A percentile compares a stretch with the other conserved stretches of the same genome.
Conservation (phyloP, 148 eudicot genomes). For the Gaultheria prostrata region DNA sequence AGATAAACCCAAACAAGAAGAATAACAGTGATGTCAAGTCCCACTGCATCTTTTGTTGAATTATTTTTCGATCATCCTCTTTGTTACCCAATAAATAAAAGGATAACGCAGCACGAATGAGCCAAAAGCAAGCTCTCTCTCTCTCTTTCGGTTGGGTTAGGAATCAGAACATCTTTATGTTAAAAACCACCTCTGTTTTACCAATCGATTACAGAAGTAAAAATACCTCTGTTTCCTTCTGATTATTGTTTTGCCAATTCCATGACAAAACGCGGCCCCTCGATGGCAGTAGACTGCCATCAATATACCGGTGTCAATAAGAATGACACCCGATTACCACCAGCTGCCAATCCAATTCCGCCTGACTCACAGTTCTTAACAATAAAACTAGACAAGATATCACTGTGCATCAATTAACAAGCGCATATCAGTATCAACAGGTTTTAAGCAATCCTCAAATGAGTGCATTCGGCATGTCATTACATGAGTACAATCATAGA, state of each 20-base stretch:
- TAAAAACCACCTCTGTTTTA: too few species aligned
- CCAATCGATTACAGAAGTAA: too few species aligned
- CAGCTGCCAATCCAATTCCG: not conserved
- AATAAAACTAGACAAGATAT: not conserved
- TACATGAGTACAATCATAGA: slow-evolving; percentile 16
- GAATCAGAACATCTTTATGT: too few species aligned
- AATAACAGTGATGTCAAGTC: too few species aligned
- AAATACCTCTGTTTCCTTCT: not conserved
- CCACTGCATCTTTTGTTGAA: too few species aligned
- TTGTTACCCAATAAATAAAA: too few species aligned
- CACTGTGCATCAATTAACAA: not conserved
- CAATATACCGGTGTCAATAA: not conserved
- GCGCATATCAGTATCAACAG: not conserved
- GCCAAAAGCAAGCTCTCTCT: too few species aligned
- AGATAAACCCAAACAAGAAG: too few species aligned
- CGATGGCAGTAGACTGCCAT: not conserved
- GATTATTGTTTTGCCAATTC: not conserved
- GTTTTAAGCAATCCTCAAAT: not conserved
- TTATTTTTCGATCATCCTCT: too few species aligned
- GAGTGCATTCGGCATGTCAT: not conserved
- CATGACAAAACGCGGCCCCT: not conserved
- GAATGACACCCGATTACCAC: not conserved
- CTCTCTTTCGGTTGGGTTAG: too few species aligned
- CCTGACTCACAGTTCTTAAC: not conserved
- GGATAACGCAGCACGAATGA: too few species aligned